Base-by-base conservation (phyloP, 805 yeast species). In the Starmerella geochares region DNA sequence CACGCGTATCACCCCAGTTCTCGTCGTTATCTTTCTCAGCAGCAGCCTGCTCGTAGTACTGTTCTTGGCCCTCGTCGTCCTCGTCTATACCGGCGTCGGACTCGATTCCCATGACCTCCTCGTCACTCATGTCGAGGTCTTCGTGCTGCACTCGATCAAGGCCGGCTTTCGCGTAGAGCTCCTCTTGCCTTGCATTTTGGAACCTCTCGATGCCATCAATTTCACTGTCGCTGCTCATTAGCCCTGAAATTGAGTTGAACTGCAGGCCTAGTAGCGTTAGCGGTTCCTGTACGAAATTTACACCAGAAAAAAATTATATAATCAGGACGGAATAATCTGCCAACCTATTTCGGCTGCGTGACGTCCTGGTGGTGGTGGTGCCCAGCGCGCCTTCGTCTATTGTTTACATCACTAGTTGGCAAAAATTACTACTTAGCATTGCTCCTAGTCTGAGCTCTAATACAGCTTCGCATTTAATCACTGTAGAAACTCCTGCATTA, bases 51-150 rank as follows among this genome's bases (percentile, higher is more conserved):
- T 74, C 80, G 19, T 75, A 79, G 43, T 70, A 76, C 2, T 70
- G 75, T 1, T 67, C 73, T 20, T 52, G 55, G 25, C 69, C 76
- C 21, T 70, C 72, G 21, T 65, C 61, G 3, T 65, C 69, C 2
- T 62, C 67, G 19, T 65, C 39, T 19, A 35, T 48, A 10, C 24
- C 32, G 24, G n/a, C 3, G 23, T 23, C 49, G 16, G 47, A 39
- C 10, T 24, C 68, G 16, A 68, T 58, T 17, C 67, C 69, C 41
- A 73, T 65, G 57, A 78, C 81, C 53, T 78, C 86, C 54, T 77
- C 81, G 47, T 81, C 83, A 17, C 75, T 72, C 25, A 70, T 68
- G 14, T 68, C 71, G 27, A 46, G 44, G 14, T 64, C 68, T 10
- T 60, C 60, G 7, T 47, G 46, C 3, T 42, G 45, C 14, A n/a